A percentile compares a stretch with the other conserved stretches of the same genome.
phyloP scores from a whole-genome alignment of 345 rosid genomes.

The Linum tenue region DNA sequence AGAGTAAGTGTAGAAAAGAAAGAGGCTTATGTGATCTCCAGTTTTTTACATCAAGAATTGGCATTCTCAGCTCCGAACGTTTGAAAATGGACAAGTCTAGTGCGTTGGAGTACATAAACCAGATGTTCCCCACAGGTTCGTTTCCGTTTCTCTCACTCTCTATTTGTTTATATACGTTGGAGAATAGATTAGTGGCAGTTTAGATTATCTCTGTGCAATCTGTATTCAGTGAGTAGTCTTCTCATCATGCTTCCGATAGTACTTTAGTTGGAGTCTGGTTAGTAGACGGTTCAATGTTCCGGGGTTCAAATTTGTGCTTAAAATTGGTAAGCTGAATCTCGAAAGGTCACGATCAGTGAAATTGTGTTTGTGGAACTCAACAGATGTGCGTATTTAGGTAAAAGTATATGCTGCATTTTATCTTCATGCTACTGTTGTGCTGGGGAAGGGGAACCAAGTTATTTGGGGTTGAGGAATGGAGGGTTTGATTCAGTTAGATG shows the following conservation, averaged over 20 bases:
- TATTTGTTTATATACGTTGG: neutral
- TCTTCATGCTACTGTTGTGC: neutral
- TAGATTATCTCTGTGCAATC: neutral
- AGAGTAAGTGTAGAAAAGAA: too few relatives aligned
- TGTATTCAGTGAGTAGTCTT: neutral
- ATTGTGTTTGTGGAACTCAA: neutral
- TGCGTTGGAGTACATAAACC: slow-evolving; percentile 92
- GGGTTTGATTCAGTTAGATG: neutral
- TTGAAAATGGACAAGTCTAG: slow-evolving; percentile 74
- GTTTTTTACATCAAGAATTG: neutral
- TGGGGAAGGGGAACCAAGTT: neutral
- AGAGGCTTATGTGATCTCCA: too few relatives aligned
- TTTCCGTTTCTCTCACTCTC: slow-evolving; percentile 2
- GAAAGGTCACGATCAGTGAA: neutral
- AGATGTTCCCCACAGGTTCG: slow-evolving; percentile 95
- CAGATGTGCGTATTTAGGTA: neutral
- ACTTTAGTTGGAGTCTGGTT: too few relatives aligned
- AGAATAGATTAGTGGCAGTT: neutral
- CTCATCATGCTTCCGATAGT: too few relatives aligned
- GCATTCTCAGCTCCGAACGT: neutral
- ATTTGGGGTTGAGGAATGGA: neutral
- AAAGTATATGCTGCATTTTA: neutral
- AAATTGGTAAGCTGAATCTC: too few relatives aligned
- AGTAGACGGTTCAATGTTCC: too few relatives aligned
- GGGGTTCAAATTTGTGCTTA: too few relatives aligned